Conservation (phyloP, 169 alveolate genomes). For the Plasmodium ovale region DNA sequence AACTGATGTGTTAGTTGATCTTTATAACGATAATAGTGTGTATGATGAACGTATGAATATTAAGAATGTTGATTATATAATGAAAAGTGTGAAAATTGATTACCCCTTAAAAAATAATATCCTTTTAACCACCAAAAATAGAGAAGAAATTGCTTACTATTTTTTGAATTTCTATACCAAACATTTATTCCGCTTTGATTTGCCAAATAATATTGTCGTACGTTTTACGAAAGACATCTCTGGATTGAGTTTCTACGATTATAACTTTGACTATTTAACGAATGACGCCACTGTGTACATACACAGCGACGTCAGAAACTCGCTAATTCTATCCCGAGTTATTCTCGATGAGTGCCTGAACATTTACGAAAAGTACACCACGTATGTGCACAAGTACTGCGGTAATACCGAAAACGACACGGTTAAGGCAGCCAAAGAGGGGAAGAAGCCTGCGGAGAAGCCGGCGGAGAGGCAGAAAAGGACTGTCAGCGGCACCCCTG, state of each 20-base stretch:
- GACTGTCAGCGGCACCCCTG: background rate
- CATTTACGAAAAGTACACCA: conserved; percentile 64
- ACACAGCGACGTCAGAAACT: conserved; percentile 25
- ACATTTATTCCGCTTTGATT: conserved; percentile 58
- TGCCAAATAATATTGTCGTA: conserved; percentile 52
- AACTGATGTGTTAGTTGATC: conserved; percentile 47
- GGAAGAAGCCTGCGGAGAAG: background rate
- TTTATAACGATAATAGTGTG: conserved; percentile 39
- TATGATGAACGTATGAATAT: conserved; percentile 71
- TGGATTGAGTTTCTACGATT: conserved; percentile 61
- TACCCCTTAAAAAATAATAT: conserved; percentile 53
- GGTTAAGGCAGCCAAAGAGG: conserved; percentile 28
- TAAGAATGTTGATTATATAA: conserved; percentile 30
- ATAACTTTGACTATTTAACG: conserved; percentile 55
- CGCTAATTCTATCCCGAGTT: conserved; percentile 47
- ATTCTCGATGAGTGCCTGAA: conserved; percentile 64
- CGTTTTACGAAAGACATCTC: conserved; percentile 31
- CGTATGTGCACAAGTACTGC: conserved; percentile 63
- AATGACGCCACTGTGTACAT: conserved; percentile 45
- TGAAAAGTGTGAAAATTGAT: conserved; percentile 41
- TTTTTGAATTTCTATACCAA: conserved; percentile 69
- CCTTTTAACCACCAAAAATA: conserved; percentile 11
- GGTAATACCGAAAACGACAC: conserved; percentile 36
- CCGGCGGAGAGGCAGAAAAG: background rate
- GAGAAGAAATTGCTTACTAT: conserved; percentile 73